Percentiles rank a stretch among this genome's conserved stretches.
Evolutionary conservation across 2,329 filamentous ascomycete genomes (phyloP).

Genomic region (Lecanicillium sp.): DNA sequence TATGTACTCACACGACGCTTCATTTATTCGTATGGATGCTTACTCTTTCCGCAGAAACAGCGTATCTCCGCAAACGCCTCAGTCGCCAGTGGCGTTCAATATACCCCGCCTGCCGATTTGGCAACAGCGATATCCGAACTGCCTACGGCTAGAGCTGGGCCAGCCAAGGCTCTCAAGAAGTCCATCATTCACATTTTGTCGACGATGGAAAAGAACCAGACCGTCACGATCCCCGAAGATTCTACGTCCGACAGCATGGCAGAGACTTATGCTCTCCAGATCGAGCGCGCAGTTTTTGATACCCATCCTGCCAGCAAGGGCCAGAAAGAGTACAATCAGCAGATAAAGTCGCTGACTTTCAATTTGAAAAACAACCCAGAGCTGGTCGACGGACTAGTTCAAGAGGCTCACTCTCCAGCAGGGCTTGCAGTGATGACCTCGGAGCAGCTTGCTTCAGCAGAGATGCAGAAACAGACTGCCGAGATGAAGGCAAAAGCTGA

Average conservation of each 20-base stretch:
- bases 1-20: too few relatives aligned
- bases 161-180: constrained; percentile 65
- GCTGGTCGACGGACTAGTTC: constrained; percentile 69
- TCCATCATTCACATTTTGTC: constrained; percentile 61
- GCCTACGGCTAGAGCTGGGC: constrained; percentile 57
- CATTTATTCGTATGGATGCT: neutral
- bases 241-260: constrained; percentile 59
- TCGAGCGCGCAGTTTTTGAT: constrained; percentile 66
- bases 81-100: constrained; percentile 32
- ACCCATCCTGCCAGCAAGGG: constrained; percentile 42
- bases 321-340: constrained; percentile 47
- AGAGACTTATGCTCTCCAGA: constrained; percentile 66
- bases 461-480: constrained; percentile 72
- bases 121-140: constrained; percentile 48
- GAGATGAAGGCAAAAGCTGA: constrained; percentile 72
- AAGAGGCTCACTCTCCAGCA: constrained; percentile 63
- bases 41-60: constrained; percentile 34
- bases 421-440: constrained; percentile 80
- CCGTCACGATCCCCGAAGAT: constrained; percentile 57
- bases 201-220: constrained; percentile 59
- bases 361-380: constrained; percentile 87
- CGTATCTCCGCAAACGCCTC: constrained; percentile 48
- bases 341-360: constrained; percentile 71
- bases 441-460: constrained; percentile 87
- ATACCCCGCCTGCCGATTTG: constrained; percentile 47